Percentiles rank a stretch among this genome's conserved stretches.
These are phyloP conservation scores for Thalassiosira livingstoniorum DNA, from an alignment of 352 stramenopile species.

Conservation along the genomic window DNA sequence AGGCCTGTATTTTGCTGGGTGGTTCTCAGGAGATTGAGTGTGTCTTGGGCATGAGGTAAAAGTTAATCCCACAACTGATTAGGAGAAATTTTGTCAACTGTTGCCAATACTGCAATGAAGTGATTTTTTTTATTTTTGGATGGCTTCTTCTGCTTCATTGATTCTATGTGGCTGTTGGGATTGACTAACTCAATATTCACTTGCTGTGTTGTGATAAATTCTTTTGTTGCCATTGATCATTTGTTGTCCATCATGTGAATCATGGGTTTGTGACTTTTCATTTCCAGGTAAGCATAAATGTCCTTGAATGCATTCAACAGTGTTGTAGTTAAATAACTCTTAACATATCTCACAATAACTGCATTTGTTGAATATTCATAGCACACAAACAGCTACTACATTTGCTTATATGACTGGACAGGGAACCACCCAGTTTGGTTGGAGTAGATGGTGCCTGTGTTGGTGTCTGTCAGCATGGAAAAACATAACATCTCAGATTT, in stretches of 20 bases:
- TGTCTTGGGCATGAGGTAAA: background rate
- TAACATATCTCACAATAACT: slow-evolving; percentile 35
- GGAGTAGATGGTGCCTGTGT: slow-evolving; percentile 35
- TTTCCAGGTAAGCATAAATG: slow-evolving; percentile 6
- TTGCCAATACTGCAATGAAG: slow-evolving; percentile 13
- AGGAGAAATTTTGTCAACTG: slow-evolving; percentile 11
- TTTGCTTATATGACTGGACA: slow-evolving; percentile 28
- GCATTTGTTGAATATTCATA: slow-evolving; percentile 63
- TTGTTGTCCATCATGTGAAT: slow-evolving; percentile 44
- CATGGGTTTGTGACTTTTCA: slow-evolving; percentile 14
- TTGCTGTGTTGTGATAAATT: slow-evolving; percentile 25
- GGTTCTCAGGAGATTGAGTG: slow-evolving; percentile 23
- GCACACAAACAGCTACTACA: slow-evolving; percentile 50
- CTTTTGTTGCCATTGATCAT: slow-evolving; percentile 14
- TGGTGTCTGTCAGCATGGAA: slow-evolving; percentile 26
- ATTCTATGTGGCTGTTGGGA: slow-evolving; percentile 20
- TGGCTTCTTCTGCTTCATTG: slow-evolving; percentile 46
- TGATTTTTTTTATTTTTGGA: slow-evolving; percentile 62
- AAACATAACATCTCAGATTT: slow-evolving; percentile 19
- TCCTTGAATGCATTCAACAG: slow-evolving; percentile 24
- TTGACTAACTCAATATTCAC: slow-evolving; percentile 39
- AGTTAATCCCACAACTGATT: slow-evolving; percentile 23
- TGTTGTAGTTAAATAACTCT: background rate
- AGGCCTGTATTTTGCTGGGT: background rate
- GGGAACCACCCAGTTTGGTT: slow-evolving; percentile 42